Evolutionary conservation across 2,329 filamentous ascomycete species (phyloP).

Genomic region (Scortechinia acanthostroma): DNA sequence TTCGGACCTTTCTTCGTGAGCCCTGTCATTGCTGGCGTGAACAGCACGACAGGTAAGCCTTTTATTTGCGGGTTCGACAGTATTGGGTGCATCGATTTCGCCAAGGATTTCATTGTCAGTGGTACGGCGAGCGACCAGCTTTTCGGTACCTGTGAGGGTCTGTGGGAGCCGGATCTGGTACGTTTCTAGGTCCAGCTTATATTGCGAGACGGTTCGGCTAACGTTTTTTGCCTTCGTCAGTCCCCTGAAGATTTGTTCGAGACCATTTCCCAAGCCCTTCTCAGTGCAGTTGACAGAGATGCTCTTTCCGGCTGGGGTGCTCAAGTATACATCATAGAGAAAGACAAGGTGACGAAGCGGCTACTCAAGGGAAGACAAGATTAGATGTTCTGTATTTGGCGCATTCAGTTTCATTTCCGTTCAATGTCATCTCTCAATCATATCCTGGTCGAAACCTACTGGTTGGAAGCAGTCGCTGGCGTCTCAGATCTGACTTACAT

Average conservation of each 20-base stretch:
- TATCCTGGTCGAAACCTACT: too few species aligned
- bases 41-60: constrained; percentile 85
- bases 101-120: constrained; percentile 97
- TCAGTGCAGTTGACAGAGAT: constrained; percentile 94
- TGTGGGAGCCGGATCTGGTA: constrained; percentile 97
- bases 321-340: constrained; percentile 98
- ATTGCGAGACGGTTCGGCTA: constrained; percentile 3
- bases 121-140: constrained; percentile 95
- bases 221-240: too few species aligned
- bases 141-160: constrained; percentile 94
- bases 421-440: too few species aligned
- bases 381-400: constrained; percentile 33
- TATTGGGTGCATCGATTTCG: constrained; percentile 98
- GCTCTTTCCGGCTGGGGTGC: constrained; percentile 96
- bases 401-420: neutral
- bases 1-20: constrained; percentile 96
- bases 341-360: constrained; percentile 98
- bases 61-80: constrained; percentile 99
- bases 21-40: constrained; percentile 89
- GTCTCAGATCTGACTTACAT: too few species aligned
- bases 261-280: constrained; percentile 89
- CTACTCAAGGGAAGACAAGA: constrained; percentile 97
- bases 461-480: too few species aligned
- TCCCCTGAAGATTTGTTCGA: constrained; percentile 92
- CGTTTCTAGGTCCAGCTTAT: too few species aligned